Evolutionary conservation across 2,329 filamentous ascomycete species (phyloP).

Genomic region (Trichoderma harzianum): DNA sequence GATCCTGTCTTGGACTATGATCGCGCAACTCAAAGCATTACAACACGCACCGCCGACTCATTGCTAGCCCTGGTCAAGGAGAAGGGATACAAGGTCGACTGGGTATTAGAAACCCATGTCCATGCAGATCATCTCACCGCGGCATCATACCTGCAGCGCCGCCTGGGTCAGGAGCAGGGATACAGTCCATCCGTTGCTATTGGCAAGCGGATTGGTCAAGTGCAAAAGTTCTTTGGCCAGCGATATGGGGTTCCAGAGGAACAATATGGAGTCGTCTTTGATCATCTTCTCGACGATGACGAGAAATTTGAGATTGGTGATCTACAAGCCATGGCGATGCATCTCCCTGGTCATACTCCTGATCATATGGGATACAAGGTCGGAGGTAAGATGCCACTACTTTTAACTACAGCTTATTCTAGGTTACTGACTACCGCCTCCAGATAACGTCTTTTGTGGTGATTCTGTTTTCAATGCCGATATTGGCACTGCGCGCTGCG

Average conservation of each 20-base stretch:
- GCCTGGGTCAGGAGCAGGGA: constrained; percentile 36
- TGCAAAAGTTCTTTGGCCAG: constrained; percentile 49
- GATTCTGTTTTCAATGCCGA: constrained; percentile 53
- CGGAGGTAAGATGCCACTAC: constrained; percentile 34
- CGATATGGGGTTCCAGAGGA: constrained; percentile 43
- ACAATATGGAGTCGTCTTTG: constrained; percentile 49
- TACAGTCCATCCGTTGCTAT: constrained; percentile 48
- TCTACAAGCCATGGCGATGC: constrained; percentile 44
- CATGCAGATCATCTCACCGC: constrained; percentile 61
- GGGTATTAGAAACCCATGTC: constrained; percentile 60
- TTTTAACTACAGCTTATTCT: rapidly evolving
- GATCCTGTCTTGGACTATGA: constrained; percentile 61
- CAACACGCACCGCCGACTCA: constrained; percentile 50
- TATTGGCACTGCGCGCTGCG: constrained; percentile 51
- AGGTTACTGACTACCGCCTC: not conserved
- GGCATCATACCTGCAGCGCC: constrained; percentile 52
- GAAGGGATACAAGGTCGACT: constrained; percentile 45
- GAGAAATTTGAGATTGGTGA: constrained; percentile 50
- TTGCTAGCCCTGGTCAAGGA: constrained; percentile 44
- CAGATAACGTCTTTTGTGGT: constrained; percentile 48
- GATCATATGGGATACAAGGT: constrained; percentile 59
- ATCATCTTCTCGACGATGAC: constrained; percentile 51
- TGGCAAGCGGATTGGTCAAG: constrained; percentile 49
- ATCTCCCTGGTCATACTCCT: constrained; percentile 59
- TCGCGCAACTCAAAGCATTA: constrained; percentile 38